Evolutionary conservation across 2,329 filamentous ascomycete species (phyloP).

Genomic region (Pestalotiopsis fici): DNA sequence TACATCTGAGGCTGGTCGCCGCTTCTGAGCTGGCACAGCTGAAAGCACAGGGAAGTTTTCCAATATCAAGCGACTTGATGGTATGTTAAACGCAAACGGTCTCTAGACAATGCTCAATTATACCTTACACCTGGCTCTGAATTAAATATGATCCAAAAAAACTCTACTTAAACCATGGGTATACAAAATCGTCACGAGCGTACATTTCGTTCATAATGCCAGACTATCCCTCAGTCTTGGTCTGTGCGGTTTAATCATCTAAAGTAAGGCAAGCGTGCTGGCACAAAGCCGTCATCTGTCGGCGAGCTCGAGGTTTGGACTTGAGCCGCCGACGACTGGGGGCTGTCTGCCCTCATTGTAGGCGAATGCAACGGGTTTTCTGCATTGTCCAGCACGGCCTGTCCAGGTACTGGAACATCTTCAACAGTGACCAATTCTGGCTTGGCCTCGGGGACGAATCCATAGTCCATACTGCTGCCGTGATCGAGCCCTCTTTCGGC

Average conservation of each 20-base stretch:
- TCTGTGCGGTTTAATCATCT: conserved; percentile 25
- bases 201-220: conserved; percentile 2
- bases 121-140: neutral
- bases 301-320: neutral
- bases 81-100: no score
- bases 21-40: neutral
- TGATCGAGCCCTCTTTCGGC: conserved; percentile 46
- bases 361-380: conserved; percentile 10
- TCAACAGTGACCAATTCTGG: conserved; percentile 29
- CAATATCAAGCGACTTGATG: neutral
- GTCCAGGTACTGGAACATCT: conserved; percentile 25
- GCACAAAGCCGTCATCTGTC: conserved; percentile 46
- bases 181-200: neutral
- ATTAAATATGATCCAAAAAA: neutral
- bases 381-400: conserved; percentile 24
- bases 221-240: neutral
- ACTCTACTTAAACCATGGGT: neutral
- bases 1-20: neutral
- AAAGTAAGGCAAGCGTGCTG: conserved; percentile 60
- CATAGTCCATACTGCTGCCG: conserved; percentile 35
- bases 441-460: conserved; percentile 31
- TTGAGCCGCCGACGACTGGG: neutral
- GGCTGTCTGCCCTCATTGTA: conserved; percentile 11
- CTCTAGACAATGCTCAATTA: neutral
- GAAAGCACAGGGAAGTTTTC: neutral